phyloP scores from a whole-genome alignment of 2,329 filamentous ascomycete species.

The Thyridium curvatum region DNA sequence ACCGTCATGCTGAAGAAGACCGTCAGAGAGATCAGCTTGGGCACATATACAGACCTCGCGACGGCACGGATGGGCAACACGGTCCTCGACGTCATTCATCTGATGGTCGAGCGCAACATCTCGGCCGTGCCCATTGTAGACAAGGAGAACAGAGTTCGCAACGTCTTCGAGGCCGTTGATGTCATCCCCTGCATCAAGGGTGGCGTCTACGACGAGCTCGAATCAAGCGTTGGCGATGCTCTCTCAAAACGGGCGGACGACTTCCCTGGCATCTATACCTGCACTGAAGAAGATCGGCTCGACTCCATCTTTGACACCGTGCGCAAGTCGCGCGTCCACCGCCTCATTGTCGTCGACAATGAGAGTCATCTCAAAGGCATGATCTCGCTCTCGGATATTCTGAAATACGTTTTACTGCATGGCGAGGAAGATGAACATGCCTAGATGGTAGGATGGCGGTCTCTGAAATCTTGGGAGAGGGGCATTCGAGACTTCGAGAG shows the following conservation, averaged over 20 bases:
- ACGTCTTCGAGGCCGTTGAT: constrained; percentile 96
- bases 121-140: constrained; percentile 93
- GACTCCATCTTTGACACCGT: constrained; percentile 97
- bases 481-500: neutral
- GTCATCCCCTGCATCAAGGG: constrained; percentile 95
- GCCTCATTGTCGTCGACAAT: constrained; percentile 89
- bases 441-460: neutral
- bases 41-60: constrained; percentile 74
- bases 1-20: constrained; percentile 86
- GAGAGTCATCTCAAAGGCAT: constrained; percentile 80
- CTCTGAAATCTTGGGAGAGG: neutral
- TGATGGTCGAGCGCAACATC: constrained; percentile 89
- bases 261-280: constrained; percentile 95
- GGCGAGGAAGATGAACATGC: constrained; percentile 55
- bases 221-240: constrained; percentile 80
- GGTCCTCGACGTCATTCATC: constrained; percentile 89
- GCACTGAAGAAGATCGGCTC: constrained; percentile 81
- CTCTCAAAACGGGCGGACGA: constrained; percentile 82
- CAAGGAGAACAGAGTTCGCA: constrained; percentile 68
- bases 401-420: constrained; percentile 85
- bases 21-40: constrained; percentile 75
- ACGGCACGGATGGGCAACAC: constrained; percentile 85
- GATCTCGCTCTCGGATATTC: constrained; percentile 89
- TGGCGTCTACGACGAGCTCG: constrained; percentile 84
- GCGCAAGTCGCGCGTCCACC: constrained; percentile 87